A percentile compares a stretch with the other conserved stretches of the same genome.
These are phyloP conservation scores for Dendryphion nanum DNA, from an alignment of 2,329 filamentous ascomycete species.

Conservation along the genomic window DNA sequence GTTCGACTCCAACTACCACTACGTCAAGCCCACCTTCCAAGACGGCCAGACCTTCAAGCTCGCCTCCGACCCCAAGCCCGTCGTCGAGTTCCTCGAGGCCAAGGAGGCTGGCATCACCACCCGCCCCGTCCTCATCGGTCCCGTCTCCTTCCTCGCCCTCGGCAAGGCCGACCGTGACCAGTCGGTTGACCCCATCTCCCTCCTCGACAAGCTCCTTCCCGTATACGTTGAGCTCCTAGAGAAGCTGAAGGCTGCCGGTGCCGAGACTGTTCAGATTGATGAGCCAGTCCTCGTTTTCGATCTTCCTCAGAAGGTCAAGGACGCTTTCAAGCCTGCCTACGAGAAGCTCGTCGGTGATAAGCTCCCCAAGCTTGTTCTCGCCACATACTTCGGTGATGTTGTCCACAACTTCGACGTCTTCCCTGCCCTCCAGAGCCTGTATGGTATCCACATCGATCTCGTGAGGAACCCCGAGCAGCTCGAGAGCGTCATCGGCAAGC, in stretches of 20 bases:
- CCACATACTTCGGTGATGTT: slow-evolving; percentile 99
- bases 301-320: slow-evolving; percentile 84
- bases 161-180: slow-evolving; percentile 98
- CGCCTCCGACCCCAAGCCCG: slow-evolving; percentile 82
- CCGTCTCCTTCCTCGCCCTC: slow-evolving; percentile 95
- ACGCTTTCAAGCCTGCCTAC: slow-evolving; percentile 96
- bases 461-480: slow-evolving; percentile 99
- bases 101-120: slow-evolving; percentile 94
- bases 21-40: slow-evolving; percentile 98
- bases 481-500: slow-evolving; percentile 74
- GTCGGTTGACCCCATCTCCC: slow-evolving; percentile 86
- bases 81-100: slow-evolving; percentile 91
- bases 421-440: slow-evolving; percentile 67
- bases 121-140: slow-evolving; percentile 90
- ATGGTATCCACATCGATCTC: slow-evolving; percentile 90
- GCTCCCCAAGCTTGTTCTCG: slow-evolving; percentile 84
- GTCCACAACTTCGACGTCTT: slow-evolving; percentile 97
- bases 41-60: slow-evolving; percentile 97
- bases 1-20: slow-evolving; percentile 99
- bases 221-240: slow-evolving; percentile 90
- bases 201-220: slow-evolving; percentile 89
- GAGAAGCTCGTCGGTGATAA: slow-evolving; percentile 80
- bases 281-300: slow-evolving; percentile 97
- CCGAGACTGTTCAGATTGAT: slow-evolving; percentile 95
- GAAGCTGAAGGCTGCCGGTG: slow-evolving; percentile 94